Conservation (phyloP, 805 yeast species). For the Dipodascopsis uninucleata region DNA sequence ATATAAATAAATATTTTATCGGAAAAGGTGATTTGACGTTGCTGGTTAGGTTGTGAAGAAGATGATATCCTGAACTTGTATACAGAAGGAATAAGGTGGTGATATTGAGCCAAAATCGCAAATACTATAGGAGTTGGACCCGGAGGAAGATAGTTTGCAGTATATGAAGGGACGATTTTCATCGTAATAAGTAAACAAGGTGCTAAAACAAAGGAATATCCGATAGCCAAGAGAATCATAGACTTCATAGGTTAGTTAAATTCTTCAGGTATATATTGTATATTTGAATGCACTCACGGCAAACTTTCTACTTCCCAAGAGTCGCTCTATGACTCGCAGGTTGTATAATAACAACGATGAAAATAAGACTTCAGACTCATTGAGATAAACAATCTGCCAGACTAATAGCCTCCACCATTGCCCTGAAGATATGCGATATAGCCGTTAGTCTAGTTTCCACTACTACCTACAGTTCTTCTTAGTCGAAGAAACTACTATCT, state of each 20-base stretch:
- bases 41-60: conserved; percentile 18
- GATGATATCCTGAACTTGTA: conserved; percentile 38
- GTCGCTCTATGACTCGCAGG: conserved; percentile 40
- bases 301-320: conserved; percentile 40
- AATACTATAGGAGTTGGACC: conserved; percentile 41
- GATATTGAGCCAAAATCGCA: conserved; percentile 39
- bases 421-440: conserved; percentile 23
- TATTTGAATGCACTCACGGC: conserved; percentile 28
- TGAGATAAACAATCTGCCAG: conserved; percentile 34
- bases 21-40: conserved; percentile 27
- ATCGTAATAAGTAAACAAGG: conserved; percentile 27
- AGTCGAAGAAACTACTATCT: conserved; percentile 6
- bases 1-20: conserved; percentile 40
- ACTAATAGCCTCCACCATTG: conserved; percentile 39
- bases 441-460: conserved; percentile 10
- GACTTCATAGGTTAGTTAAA: conserved; percentile 9
- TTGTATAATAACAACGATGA: conserved; percentile 40
- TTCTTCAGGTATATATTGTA: background rate
- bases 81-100: conserved; percentile 40
- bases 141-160: conserved; percentile 31
- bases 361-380: conserved; percentile 40
- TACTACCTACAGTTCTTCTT: conserved; percentile 7
- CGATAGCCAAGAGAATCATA: conserved; percentile 28
- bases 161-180: conserved; percentile 21
- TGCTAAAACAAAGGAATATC: conserved; percentile 24